Evolutionary conservation across 768 basidiomycete genomes (phyloP).

Genomic region (Aureoboletus auriporus): DNA sequence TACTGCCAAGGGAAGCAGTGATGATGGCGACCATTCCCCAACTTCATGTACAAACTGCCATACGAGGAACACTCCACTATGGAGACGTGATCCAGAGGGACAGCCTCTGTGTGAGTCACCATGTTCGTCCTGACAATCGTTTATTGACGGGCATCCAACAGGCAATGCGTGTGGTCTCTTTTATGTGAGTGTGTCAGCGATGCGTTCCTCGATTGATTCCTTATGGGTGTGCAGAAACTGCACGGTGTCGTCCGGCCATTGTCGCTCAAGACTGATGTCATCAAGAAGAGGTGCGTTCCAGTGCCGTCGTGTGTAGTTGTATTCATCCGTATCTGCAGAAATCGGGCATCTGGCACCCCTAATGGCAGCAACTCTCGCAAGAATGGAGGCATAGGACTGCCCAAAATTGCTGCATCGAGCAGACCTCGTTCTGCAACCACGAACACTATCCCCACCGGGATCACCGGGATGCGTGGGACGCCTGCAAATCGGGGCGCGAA

Average conservation of each 20-base stretch:
- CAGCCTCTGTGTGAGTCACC: slow-evolving; percentile 76
- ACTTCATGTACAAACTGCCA: slow-evolving; percentile 94
- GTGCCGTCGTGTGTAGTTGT: neutral
- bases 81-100: slow-evolving; percentile 90
- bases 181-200: slow-evolving; percentile 65
- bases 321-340: slow-evolving; percentile 39
- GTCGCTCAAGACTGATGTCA: slow-evolving; percentile 94
- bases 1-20: slow-evolving; percentile 42
- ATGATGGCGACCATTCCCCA: slow-evolving; percentile 66
- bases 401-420: slow-evolving; percentile 73
- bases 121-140: slow-evolving; percentile 7
- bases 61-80: slow-evolving; percentile 91
- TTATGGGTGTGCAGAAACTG: slow-evolving; percentile 62
- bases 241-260: slow-evolving; percentile 93
- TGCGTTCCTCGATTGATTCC: slow-evolving; percentile 1
- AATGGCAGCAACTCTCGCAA: slow-evolving; percentile 60
- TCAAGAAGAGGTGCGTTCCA: slow-evolving; percentile 80
- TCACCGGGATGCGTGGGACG: slow-evolving; percentile 38
- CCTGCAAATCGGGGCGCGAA: slow-evolving; percentile 27
- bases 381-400: slow-evolving; percentile 46
- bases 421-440: slow-evolving; percentile 71
- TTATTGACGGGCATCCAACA: slow-evolving; percentile 26
- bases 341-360: slow-evolving; percentile 76
- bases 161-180: slow-evolving; percentile 93
- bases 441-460: slow-evolving; percentile 48